Percentiles rank a stretch among this genome's conserved stretches.
These are phyloP conservation scores for Magnusiomyces fungicola DNA, from an alignment of 1,139 yeast genomes.

Conservation along the genomic window DNA sequence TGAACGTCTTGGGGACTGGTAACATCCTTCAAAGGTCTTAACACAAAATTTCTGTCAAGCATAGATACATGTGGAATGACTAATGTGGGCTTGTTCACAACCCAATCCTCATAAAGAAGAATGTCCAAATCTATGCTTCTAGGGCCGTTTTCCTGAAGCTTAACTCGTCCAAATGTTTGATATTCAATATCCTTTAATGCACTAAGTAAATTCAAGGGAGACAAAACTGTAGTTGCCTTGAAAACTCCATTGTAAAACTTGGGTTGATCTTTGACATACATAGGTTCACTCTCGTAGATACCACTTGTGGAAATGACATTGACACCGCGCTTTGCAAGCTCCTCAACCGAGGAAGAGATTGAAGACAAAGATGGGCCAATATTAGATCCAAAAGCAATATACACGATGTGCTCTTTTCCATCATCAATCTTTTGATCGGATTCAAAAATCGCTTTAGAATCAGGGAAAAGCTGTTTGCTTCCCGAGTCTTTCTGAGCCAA, in stretches of 20 bases:
- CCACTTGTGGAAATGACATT: constrained; percentile 59
- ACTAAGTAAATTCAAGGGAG: constrained; percentile 57
- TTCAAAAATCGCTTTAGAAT: constrained; percentile 6
- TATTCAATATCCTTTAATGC: constrained; percentile 73
- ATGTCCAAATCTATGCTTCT: constrained; percentile 86
- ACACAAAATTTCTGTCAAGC: constrained; percentile 84
- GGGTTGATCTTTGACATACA: constrained; percentile 78
- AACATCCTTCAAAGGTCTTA: constrained; percentile 81
- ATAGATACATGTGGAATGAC: constrained; percentile 80
- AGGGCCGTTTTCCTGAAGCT: constrained; percentile 83
- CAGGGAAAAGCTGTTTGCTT: constrained; percentile 11
- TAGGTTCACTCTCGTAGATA: constrained; percentile 81
- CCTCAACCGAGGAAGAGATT: constrained; percentile 50
- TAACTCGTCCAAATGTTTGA: constrained; percentile 53
- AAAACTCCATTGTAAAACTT: constrained; percentile 81
- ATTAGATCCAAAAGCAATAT: constrained; percentile 85
- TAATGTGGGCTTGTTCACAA: constrained; percentile 49
- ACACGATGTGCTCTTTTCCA: constrained; percentile 46
- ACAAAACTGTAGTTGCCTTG: constrained; percentile 46
- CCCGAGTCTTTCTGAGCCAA: too few species aligned
- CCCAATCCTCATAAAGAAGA: constrained; percentile 56
- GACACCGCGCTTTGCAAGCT: constrained; percentile 41
- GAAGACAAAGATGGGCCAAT: constrained; percentile 63
- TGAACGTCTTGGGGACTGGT: constrained; percentile 57
- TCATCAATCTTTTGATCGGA: constrained; percentile 16